Percentiles rank a stretch among this genome's conserved stretches.
Evolutionary conservation across 2,329 filamentous ascomycete genomes (phyloP).

Genomic region (Calycina marina): DNA sequence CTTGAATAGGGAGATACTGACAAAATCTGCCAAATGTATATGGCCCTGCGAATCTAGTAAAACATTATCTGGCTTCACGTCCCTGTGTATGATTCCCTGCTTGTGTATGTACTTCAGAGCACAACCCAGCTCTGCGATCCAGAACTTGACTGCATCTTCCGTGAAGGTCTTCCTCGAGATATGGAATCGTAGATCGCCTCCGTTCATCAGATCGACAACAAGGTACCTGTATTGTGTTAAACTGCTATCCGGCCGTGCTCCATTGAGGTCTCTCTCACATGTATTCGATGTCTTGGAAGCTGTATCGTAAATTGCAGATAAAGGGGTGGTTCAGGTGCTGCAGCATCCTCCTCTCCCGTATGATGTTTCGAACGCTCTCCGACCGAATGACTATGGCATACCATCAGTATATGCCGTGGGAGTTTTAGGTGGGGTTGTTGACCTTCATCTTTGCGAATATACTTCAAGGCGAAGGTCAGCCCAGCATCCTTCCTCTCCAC

Average conservation of each 20-base stretch:
- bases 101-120: slow-evolving; percentile 75
- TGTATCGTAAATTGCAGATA: slow-evolving; percentile 95
- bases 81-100: slow-evolving; percentile 79
- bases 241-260: too few relatives aligned
- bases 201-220: slow-evolving; percentile 95
- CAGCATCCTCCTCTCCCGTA: slow-evolving; percentile 92
- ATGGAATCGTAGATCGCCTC: slow-evolving; percentile 91
- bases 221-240: slow-evolving; percentile 72
- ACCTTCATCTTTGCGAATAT: slow-evolving; percentile 98
- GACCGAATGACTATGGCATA: slow-evolving; percentile 82
- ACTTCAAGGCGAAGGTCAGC: slow-evolving; percentile 90
- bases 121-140: slow-evolving; percentile 89
- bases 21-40: slow-evolving; percentile 95
- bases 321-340: slow-evolving; percentile 97
- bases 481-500: slow-evolving; percentile 94
- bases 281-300: slow-evolving; percentile 98
- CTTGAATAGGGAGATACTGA: slow-evolving; percentile 31
- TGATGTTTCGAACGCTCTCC: slow-evolving; percentile 95
- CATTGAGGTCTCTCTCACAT: slow-evolving; percentile 58
- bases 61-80: slow-evolving; percentile 87
- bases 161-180: slow-evolving; percentile 97
- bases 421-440: slow-evolving; percentile 21
- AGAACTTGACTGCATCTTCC: slow-evolving; percentile 91
- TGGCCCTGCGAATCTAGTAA: slow-evolving; percentile 79
- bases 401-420: slow-evolving; percentile 10